Evolutionary conservation across 2,329 filamentous ascomycete species (phyloP).

Genomic region (Colletotrichum scovillei): DNA sequence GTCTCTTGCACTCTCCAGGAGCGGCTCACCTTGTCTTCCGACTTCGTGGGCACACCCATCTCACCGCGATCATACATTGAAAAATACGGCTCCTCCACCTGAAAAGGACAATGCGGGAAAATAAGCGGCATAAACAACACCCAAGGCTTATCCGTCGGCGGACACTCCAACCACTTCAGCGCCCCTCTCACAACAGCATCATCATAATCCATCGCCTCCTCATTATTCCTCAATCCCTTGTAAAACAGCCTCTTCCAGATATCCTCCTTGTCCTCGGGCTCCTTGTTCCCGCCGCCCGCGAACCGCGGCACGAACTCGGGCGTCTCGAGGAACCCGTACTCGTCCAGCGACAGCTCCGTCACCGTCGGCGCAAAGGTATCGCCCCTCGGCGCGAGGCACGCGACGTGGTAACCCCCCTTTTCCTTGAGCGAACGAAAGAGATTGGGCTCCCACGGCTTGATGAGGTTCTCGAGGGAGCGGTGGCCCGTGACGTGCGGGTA

Average conservation of each 20-base stretch:
- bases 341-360: constrained; percentile 56
- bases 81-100: constrained; percentile 60
- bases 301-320: constrained; percentile 48
- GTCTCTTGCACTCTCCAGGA: too few species aligned
- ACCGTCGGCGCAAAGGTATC: constrained; percentile 55
- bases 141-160: constrained; percentile 53
- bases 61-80: constrained; percentile 54
- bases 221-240: constrained; percentile 49
- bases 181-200: constrained; percentile 54
- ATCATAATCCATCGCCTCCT: constrained; percentile 55
- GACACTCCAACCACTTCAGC: constrained; percentile 55
- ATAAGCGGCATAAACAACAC: constrained; percentile 55
- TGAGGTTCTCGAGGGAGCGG: constrained; percentile 56
- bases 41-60: constrained; percentile 35
- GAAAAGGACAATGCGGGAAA: constrained; percentile 59
- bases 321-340: constrained; percentile 56
- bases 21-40: constrained; percentile 19
- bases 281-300: constrained; percentile 23
- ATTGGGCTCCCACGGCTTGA: constrained; percentile 62
- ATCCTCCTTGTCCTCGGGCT: constrained; percentile 39
- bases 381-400: constrained; percentile 54
- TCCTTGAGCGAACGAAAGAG: constrained; percentile 57
- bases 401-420: constrained; percentile 55
- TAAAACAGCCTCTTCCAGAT: constrained; percentile 56
- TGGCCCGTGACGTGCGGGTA: constrained; percentile 60